phyloP scores from a whole-genome alignment of 176 grass and related monocot genomes.

The Saccharum officinarum region DNA sequence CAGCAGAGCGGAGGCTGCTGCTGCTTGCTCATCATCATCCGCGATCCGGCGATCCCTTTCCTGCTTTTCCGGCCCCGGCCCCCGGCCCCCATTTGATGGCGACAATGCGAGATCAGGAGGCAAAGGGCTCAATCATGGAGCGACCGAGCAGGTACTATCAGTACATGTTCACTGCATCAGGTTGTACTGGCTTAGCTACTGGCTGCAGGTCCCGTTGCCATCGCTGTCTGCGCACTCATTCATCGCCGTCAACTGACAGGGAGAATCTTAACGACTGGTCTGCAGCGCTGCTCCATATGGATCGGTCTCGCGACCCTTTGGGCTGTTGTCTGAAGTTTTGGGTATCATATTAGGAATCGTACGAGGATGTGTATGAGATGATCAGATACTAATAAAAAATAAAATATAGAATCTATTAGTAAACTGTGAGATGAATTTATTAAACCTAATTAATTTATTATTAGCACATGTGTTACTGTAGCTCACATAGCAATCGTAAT shows the following conservation, averaged over 20 bases:
- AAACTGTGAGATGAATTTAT: too few relatives aligned
- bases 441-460: too few relatives aligned
- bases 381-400: too few relatives aligned
- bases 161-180: conserved; percentile 16
- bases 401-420: too few relatives aligned
- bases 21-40: not conserved
- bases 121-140: conserved; percentile 20
- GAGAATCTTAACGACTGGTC: conserved; percentile 7
- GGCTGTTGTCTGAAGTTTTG: not conserved
- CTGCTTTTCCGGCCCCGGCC: not conserved
- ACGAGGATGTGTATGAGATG: too few relatives aligned
- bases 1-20: not conserved
- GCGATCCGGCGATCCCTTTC: not conserved
- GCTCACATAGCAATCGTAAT: too few relatives aligned
- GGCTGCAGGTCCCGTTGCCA: not conserved
- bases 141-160: not conserved
- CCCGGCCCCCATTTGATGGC: not conserved
- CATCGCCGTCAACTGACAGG: not conserved
- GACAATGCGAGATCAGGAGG: conserved; percentile 12
- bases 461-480: too few relatives aligned
- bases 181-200: not conserved
- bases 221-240: not conserved
- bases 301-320: not conserved
- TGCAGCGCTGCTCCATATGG: not conserved
- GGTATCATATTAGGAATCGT: too few relatives aligned